A percentile compares a stretch with the other conserved stretches of the same genome.
Evolutionary conservation across 2,329 filamentous ascomycete genomes (phyloP).

Genomic region (Colletotrichum sp.): DNA sequence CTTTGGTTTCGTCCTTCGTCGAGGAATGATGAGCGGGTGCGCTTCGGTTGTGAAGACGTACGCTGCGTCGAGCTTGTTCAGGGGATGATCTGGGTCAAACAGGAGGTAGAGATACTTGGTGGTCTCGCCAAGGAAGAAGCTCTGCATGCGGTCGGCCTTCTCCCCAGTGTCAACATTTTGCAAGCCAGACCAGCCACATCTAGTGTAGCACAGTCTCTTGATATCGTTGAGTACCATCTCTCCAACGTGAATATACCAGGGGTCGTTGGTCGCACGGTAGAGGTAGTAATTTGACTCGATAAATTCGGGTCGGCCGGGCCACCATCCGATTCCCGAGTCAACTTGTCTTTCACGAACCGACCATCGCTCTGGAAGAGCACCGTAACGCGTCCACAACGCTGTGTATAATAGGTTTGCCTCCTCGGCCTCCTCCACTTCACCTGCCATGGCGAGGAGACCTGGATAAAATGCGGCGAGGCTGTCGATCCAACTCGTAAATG

Average conservation of each 20-base stretch:
- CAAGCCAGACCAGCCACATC: constrained; percentile 92
- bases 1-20: constrained; percentile 31
- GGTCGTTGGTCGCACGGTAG: constrained; percentile 91
- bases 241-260: constrained; percentile 94
- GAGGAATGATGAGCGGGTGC: constrained; percentile 87
- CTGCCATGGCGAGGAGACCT: constrained; percentile 83
- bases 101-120: constrained; percentile 94
- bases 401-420: constrained; percentile 90
- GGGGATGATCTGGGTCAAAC: constrained; percentile 83
- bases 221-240: constrained; percentile 96
- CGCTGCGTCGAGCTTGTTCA: constrained; percentile 85
- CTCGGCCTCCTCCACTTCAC: constrained; percentile 89
- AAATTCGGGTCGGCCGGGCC: constrained; percentile 94
- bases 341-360: constrained; percentile 84
- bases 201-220: constrained; percentile 84
- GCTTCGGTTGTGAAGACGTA: constrained; percentile 97
- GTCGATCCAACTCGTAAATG: constrained; percentile 93
- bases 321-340: constrained; percentile 89
- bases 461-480: constrained; percentile 96
- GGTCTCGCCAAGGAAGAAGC: constrained; percentile 96
- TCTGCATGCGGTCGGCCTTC: constrained; percentile 95
- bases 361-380: constrained; percentile 94
- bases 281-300: constrained; percentile 96
- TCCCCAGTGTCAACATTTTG: constrained; percentile 84
- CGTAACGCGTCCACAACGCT: constrained; percentile 92